phyloP scores from a whole-genome alignment of 2,329 filamentous ascomycete species.

The Cladorrhinum sp. region DNA sequence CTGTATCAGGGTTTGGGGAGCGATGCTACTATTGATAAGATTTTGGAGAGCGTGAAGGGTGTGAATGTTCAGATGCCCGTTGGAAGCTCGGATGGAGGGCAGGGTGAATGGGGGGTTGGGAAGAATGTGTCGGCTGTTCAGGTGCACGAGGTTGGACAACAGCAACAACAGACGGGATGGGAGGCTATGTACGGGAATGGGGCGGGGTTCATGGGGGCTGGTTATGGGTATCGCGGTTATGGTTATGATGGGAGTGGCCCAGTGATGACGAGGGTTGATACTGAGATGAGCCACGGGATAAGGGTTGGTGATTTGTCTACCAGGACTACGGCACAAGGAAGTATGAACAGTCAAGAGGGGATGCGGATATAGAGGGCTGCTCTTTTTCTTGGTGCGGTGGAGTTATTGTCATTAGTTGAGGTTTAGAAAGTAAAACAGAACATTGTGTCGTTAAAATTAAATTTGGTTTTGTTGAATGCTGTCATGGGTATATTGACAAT shows the following conservation, averaged over 20 bases:
- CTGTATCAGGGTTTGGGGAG: background rate
- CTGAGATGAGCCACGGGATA: background rate
- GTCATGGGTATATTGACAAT: too few species aligned
- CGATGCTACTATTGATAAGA: conserved; percentile 14
- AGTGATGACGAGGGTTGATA: background rate
- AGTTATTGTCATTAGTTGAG: too few species aligned
- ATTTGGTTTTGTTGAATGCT: too few species aligned
- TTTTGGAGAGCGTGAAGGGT: conserved; percentile 5
- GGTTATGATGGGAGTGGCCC: background rate
- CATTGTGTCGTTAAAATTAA: too few species aligned
- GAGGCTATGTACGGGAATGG: too few species aligned
- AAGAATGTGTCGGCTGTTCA: background rate
- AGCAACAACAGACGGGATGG: background rate
- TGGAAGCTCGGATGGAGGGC: background rate
- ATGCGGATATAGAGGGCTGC: background rate
- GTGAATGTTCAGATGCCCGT: background rate
- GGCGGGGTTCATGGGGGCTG: background rate
- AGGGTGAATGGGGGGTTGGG: background rate
- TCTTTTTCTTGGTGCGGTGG: too few species aligned
- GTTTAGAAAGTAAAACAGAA: too few species aligned
- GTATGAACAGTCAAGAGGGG: background rate
- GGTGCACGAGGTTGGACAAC: background rate
- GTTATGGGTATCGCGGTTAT: background rate
- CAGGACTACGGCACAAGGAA: background rate
- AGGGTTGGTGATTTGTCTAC: background rate